A percentile compares a stretch with the other conserved stretches of the same genome.
phyloP scores from a whole-genome alignment of 768 basidiomycete species.

The Auricularia auricula-judae region DNA sequence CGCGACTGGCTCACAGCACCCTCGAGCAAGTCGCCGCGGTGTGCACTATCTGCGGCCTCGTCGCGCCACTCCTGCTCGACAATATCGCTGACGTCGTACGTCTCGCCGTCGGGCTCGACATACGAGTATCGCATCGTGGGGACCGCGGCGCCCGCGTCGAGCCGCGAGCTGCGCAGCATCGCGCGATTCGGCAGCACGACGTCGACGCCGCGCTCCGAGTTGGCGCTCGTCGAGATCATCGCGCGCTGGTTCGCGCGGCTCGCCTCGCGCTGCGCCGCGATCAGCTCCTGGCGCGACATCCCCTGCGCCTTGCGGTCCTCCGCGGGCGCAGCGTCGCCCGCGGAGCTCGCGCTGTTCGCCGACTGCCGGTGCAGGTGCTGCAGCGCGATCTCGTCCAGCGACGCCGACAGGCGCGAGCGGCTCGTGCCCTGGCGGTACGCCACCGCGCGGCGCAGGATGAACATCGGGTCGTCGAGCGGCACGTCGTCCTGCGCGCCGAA shows the following conservation, averaged over 20 bases:
- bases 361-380: constrained; percentile 63
- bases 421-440: constrained; percentile 55
- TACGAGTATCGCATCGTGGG: constrained; percentile 88
- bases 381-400: constrained; percentile 75
- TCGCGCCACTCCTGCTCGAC: constrained; percentile 78
- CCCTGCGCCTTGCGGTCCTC: constrained; percentile 23
- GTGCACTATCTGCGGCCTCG: constrained; percentile 19
- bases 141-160: constrained; percentile 33
- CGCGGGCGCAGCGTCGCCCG: constrained; percentile 9
- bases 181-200: constrained; percentile 77
- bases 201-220: constrained; percentile 80
- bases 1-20: constrained; percentile 46
- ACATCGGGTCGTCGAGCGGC: constrained; percentile 72
- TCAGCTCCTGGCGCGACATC: constrained; percentile 74
- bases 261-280: constrained; percentile 83
- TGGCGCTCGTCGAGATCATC: constrained; percentile 75
- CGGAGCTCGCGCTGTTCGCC: constrained; percentile 15
- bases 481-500: constrained; percentile 68
- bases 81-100: constrained; percentile 87
- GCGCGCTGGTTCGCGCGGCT: constrained; percentile 77
- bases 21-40: constrained; percentile 53
- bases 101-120: constrained; percentile 81
- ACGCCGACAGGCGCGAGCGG: constrained; percentile 61
- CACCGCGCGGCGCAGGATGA: constrained; percentile 75
- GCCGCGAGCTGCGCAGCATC: constrained; percentile 73